phyloP scores from a whole-genome alignment of 257 asterid genomes.

The Solanum chilense region DNA sequence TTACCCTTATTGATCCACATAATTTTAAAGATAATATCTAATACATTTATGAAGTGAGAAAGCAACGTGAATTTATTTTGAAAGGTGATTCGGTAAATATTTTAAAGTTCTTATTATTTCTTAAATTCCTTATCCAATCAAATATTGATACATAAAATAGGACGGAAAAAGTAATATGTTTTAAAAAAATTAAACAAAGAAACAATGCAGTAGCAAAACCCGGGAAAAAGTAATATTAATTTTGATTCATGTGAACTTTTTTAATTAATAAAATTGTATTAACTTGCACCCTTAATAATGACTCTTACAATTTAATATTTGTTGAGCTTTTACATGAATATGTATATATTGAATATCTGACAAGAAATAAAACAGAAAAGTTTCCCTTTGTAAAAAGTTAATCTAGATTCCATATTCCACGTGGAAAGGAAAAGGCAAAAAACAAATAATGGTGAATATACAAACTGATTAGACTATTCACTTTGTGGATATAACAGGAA shows the following conservation, averaged over 20 bases:
- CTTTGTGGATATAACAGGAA: not conserved
- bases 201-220: not conserved
- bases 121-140: accelerated
- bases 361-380: not conserved
- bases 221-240: not conserved
- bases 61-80: no score
- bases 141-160: no score
- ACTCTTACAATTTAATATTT: not conserved
- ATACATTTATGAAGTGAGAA: no score
- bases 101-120: no score
- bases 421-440: not conserved
- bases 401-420: not conserved
- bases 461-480: not conserved
- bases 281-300: not conserved
- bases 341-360: not conserved
- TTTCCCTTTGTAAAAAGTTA: not conserved
- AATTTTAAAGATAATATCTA: no score
- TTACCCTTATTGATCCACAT: no score
- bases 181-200: not conserved
- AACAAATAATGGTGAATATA: not conserved
- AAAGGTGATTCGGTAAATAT: no score
- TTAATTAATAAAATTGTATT: no score
- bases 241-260: not conserved
- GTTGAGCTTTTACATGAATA: not conserved
- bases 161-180: no score